These are phyloP conservation scores for Globisporangium carolinianum DNA, from an alignment of 352 stramenopile genomes.

Conservation along the genomic window DNA sequence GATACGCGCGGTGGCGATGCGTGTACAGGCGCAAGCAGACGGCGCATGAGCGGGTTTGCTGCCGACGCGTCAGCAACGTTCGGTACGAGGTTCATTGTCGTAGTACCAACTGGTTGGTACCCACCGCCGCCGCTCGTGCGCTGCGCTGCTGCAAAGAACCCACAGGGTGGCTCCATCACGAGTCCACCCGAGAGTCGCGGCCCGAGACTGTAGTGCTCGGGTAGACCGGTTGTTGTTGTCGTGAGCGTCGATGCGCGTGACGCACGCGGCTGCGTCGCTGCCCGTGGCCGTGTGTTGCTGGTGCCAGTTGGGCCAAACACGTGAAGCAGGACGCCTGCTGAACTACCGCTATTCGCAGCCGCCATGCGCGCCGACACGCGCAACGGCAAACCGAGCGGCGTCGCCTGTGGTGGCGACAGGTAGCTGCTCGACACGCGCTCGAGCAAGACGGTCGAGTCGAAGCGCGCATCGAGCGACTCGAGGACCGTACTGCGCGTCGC, in stretches of 20 bases:
- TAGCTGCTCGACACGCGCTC: slow-evolving; percentile 15
- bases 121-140: background rate
- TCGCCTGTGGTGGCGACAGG: slow-evolving; percentile 7
- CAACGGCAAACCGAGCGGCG: slow-evolving; percentile 8
- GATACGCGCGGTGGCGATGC: slow-evolving; percentile 11
- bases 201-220: slow-evolving; percentile 17
- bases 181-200: slow-evolving; percentile 33
- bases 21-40: slow-evolving; percentile 26
- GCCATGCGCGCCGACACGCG: slow-evolving; percentile 12
- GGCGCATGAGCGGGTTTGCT: slow-evolving; percentile 13
- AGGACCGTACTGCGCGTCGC: slow-evolving; percentile 43
- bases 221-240: slow-evolving; percentile 12
- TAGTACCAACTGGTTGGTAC: slow-evolving; percentile 7
- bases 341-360: background rate
- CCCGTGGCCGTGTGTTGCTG: slow-evolving; percentile 3
- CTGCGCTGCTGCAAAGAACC: slow-evolving; percentile 9
- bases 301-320: background rate
- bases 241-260: slow-evolving; percentile 1
- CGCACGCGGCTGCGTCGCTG: slow-evolving; percentile 10
- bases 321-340: too few relatives aligned
- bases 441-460: slow-evolving; percentile 16
- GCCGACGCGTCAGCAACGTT: too few relatives aligned
- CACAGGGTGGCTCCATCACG: slow-evolving; percentile 32
- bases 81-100: background rate
- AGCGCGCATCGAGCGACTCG: slow-evolving; percentile 35